These are phyloP conservation scores for Xerophyta viscosa DNA, from an alignment of 106 monocot species.

Conservation along the genomic window DNA sequence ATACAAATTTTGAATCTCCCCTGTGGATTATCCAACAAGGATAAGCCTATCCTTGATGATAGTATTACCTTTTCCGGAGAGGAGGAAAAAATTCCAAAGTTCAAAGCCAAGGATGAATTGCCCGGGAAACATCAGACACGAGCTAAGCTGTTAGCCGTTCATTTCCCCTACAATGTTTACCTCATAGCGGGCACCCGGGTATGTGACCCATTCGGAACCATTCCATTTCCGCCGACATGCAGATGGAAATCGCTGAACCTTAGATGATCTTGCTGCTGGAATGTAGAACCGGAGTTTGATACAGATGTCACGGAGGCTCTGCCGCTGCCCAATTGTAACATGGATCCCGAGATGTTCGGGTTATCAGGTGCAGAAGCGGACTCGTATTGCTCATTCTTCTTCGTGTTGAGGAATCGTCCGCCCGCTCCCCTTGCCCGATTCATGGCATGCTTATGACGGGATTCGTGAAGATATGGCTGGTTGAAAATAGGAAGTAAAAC, in stretches of 20 bases:
- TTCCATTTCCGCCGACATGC: no score
- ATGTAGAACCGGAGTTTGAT: conserved; percentile 8
- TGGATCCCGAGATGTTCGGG: background rate
- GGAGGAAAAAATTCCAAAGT: no score
- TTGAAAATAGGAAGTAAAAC: no score
- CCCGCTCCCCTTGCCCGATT: conserved; percentile 35
- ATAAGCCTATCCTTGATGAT: no score
- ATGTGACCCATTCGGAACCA: conserved; percentile 7
- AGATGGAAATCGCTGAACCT: conserved; percentile 8
- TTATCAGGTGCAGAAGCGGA: background rate
- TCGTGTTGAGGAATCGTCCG: conserved; percentile 34
- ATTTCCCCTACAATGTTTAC: no score
- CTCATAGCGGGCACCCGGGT: no score
- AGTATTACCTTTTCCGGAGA: no score
- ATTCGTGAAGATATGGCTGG: conserved; percentile 41
- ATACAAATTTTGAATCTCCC: no score
- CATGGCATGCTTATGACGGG: conserved; percentile 30
- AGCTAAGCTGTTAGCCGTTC: no score
- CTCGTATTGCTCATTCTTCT: conserved; percentile 7
- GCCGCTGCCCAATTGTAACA: conserved; percentile 20
- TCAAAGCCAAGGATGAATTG: conserved; percentile 58
- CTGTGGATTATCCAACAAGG: no score
- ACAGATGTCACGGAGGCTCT: conserved; percentile 11
- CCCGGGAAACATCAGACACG: no score
- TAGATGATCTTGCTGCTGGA: conserved; percentile 12